Evolutionary conservation across 164 flowering plant species (phyloP).

Genomic region (Kingdonia uniflora): DNA sequence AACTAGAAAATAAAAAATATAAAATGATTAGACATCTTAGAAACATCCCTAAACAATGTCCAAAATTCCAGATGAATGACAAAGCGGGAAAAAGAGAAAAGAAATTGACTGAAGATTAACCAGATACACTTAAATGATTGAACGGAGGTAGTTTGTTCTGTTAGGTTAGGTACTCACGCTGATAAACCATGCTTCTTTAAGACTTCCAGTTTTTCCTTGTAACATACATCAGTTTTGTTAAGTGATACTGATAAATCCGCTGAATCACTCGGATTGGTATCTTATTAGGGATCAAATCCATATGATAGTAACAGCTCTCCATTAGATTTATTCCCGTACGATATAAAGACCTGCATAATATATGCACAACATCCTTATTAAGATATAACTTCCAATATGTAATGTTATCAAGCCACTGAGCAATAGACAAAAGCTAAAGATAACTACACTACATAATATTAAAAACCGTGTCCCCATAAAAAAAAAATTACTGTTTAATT

Average conservation of each 20-base stretch:
- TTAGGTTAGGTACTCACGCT: constrained; percentile 60
- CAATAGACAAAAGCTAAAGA: too few relatives aligned
- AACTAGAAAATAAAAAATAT: background rate
- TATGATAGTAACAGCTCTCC: constrained; percentile 92
- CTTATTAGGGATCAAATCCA: constrained; percentile 92
- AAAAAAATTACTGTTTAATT: too few relatives aligned
- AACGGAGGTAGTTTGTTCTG: background rate
- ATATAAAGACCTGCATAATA: constrained; percentile 68
- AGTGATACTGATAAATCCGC: constrained; percentile 68
- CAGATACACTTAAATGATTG: background rate
- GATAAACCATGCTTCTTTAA: constrained; percentile 63
- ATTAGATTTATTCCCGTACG: constrained; percentile 95
- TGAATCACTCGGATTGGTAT: constrained; percentile 80
- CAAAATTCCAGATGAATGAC: background rate
- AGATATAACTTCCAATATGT: too few relatives aligned
- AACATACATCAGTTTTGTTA: constrained; percentile 65
- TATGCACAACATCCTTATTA: too few relatives aligned
- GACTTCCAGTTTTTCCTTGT: constrained; percentile 63
- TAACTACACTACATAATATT: too few relatives aligned
- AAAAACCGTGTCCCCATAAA: too few relatives aligned
- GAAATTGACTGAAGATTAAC: too few relatives aligned
- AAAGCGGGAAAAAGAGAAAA: background rate
- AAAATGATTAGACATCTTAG: background rate
- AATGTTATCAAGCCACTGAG: too few relatives aligned
- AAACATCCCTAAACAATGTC: background rate